These are phyloP conservation scores for Phoenix roebelenii DNA, from an alignment of 176 grass and related monocot genomes.

Conservation along the genomic window DNA sequence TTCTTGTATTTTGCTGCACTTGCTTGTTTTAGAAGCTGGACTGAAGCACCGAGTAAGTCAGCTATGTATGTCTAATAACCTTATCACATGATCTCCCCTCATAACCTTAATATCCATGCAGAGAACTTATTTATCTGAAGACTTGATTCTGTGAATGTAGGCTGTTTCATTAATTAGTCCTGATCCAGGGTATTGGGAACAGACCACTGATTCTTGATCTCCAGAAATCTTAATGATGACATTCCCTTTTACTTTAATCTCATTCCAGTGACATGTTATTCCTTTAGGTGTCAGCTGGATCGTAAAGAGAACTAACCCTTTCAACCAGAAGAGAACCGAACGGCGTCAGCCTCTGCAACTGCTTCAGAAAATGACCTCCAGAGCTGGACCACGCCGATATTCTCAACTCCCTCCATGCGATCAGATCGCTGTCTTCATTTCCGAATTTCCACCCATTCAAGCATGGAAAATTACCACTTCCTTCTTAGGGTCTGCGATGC, in stretches of 20 bases:
- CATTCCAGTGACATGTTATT: too few species aligned
- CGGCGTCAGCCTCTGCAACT: conserved; percentile 1
- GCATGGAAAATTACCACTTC: conserved; percentile 1
- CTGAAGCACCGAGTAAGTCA: conserved; percentile 32
- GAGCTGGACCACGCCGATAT: conserved; percentile 3
- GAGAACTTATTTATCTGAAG: conserved; percentile 19
- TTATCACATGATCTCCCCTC: conserved; percentile 45
- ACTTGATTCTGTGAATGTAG: conserved; percentile 64
- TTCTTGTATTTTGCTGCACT: conserved; percentile 13
- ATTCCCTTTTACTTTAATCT: background rate
- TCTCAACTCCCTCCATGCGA: conserved; percentile 24
- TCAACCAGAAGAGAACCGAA: background rate
- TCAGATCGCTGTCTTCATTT: conserved; percentile 26
- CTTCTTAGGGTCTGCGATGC: background rate
- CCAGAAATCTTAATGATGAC: conserved; percentile 13
- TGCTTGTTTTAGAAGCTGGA: conserved; percentile 34
- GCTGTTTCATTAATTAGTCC: conserved; percentile 10
- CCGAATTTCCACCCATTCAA: background rate
- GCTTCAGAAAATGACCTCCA: conserved; percentile 8
- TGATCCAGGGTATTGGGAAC: conserved; percentile 2
- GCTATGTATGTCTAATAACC: conserved; percentile 53
- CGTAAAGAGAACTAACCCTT: conserved; percentile 8
- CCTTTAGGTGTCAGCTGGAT: background rate
- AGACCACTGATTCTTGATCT: conserved; percentile 6
- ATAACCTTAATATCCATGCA: conserved; percentile 22